Conservation (phyloP, 441 rosid species). For the Gossypium trilobum region DNA sequence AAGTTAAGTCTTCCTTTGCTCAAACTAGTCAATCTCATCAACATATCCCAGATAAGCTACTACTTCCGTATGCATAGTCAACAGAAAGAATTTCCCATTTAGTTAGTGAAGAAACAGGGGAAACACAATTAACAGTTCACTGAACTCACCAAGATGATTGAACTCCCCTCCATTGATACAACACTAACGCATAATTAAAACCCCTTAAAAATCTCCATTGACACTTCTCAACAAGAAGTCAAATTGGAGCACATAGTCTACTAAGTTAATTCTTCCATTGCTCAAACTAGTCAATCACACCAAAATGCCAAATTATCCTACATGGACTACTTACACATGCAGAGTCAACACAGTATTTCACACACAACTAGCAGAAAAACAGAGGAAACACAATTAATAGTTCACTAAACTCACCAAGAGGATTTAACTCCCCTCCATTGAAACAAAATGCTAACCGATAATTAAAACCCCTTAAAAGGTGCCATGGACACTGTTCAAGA, state of each 20-base stretch:
- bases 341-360: neutral
- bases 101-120: neutral
- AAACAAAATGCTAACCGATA: neutral
- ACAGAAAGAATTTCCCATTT: neutral
- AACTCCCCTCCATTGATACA: too few species aligned
- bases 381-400: neutral
- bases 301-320: neutral
- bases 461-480: neutral
- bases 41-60: neutral
- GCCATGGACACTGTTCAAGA: neutral
- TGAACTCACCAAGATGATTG: slow-evolving; percentile 33
- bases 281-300: neutral
- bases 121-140: neutral
- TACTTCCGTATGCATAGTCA: neutral
- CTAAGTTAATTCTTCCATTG: neutral
- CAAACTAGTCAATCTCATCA: neutral
- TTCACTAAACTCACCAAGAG: slow-evolving; percentile 32
- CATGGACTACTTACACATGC: too few species aligned
- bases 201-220: too few species aligned
- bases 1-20: neutral
- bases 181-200: too few species aligned
- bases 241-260: too few species aligned
- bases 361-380: neutral
- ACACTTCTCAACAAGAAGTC: too few species aligned
- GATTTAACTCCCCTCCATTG: slow-evolving; percentile 74